Evolutionary conservation across 2,329 filamentous ascomycete genomes (phyloP), one percentile per base, ranked within the genome.

Genomic region (Colletotrichum sansevieriae): DNA sequence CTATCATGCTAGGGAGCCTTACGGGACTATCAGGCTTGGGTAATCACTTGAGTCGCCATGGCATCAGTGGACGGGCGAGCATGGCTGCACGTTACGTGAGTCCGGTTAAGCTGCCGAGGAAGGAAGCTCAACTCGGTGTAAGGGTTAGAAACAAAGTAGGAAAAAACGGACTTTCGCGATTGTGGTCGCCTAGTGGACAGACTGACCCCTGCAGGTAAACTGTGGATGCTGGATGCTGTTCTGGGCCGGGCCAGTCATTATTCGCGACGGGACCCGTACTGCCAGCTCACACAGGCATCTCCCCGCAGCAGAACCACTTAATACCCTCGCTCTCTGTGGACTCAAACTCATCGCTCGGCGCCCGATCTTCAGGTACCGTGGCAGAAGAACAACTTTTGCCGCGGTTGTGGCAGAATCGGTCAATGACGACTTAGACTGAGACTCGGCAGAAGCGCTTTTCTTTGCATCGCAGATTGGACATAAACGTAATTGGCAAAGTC

Each of bases 201-300:
- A 58, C 41, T 15, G 67, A 63, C 57, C 64, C 67, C 67, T 70
- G 67, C 57, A 70, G 37, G 58, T 68, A 68, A 68, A 68, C 67
- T 68, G 67, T 65, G 65, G 62, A 65, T 49, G 49, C 41, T 29
- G 29, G 29, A 6, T 60, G 62, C 55, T 49, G 55, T 49, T 66
- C 63, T 69, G 18, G 51, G 62, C 62, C 62, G 49, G 62, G 22
- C 56, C 66, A 69, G 66, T 69, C 47, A 29, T 29, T 9, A 1
- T 8, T 29, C 29, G 29, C 29, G 29, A 29, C 8, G 20, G 18
- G 44, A 47, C 33, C 60, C 63, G 41, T 63, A 44, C 49, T 70
- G 64, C 67, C 67, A 70, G 46, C 67, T 70, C 67, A 70, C 51
- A 57, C 63, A 67, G 63, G 67, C 67, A 70, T 63, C 63, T 52